phyloP scores from a whole-genome alignment of 176 grass and related monocot genomes.

The Tillandsia leiboldiana region DNA sequence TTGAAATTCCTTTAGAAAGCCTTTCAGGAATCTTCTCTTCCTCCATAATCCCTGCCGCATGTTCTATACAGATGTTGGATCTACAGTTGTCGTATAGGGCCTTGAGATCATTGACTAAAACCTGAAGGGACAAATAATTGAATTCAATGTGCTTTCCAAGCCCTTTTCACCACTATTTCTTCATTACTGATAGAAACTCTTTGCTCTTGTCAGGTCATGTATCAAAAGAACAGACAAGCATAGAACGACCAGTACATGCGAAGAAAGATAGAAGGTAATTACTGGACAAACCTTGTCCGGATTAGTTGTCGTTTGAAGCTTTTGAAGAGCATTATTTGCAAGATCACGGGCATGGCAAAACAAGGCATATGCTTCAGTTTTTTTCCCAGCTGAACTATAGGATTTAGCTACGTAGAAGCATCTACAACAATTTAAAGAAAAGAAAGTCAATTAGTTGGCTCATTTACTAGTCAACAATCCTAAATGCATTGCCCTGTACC shows the following conservation, averaged over 20 bases:
- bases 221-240: neutral
- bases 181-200: neutral
- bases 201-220: neutral
- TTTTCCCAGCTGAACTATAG: conserved; percentile 92
- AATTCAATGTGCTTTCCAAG: neutral
- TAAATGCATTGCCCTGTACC: neutral
- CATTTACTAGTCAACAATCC: conserved; percentile 1
- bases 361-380: conserved; percentile 78
- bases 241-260: neutral
- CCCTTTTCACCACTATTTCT: neutral
- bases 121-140: conserved; percentile 34
- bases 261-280: neutral
- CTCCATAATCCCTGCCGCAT: conserved; percentile 81
- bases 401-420: conserved; percentile 97
- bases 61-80: conserved; percentile 87
- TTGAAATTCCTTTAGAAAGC: conserved; percentile 80
- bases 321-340: conserved; percentile 42
- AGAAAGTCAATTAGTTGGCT: conserved; percentile 1
- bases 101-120: conserved; percentile 62
- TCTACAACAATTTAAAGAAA: conserved; percentile 38
- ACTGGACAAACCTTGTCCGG: conserved; percentile 47
- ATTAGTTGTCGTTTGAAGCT: conserved; percentile 40
- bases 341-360: conserved; percentile 72
- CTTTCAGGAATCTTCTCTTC: conserved; percentile 78
- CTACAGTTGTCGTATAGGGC: conserved; percentile 72